Conservation (phyloP, 495 filamentous ascomycete genomes). For the Neurospora sp. region DNA sequence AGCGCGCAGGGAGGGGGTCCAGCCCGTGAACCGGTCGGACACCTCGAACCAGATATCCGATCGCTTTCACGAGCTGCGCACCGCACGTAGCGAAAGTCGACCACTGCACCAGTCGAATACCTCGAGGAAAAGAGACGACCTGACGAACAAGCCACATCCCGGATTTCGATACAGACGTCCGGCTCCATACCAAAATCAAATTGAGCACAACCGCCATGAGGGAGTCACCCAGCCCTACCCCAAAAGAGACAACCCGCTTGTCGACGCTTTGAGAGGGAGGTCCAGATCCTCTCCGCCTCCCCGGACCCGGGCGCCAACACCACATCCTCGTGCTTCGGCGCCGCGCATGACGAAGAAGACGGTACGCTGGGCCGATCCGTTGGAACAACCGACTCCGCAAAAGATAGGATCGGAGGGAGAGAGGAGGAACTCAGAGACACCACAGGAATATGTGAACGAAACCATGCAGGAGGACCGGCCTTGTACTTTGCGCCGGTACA, state of each 20-base stretch:
- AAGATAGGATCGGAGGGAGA: not conserved
- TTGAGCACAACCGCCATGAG: not conserved
- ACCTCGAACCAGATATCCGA: not conserved
- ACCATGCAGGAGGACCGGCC: not conserved
- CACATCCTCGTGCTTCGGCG: not conserved
- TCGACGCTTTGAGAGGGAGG: not conserved
- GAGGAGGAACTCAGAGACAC: not conserved
- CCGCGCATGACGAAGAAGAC: not conserved
- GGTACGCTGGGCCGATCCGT: not conserved
- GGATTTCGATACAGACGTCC: not conserved
- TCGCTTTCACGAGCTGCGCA: not conserved
- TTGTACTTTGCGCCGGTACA: not conserved
- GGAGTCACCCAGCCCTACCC: not conserved
- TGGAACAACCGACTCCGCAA: not conserved
- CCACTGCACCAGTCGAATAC: not conserved
- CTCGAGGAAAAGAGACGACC: not conserved
- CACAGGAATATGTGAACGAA: accelerated
- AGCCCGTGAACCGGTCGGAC: too few species aligned
- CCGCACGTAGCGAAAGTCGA: not conserved
- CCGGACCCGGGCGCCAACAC: not conserved
- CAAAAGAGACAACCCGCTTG: not conserved
- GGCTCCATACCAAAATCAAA: not conserved
- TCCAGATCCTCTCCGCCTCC: not conserved
- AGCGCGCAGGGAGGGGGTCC: not conserved
- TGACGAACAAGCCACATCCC: not conserved